A percentile compares a stretch with the other conserved stretches of the same genome.
Conservation (phyloP, 2,329 filamentous ascomycete genomes). For the Celoporthe dispersa region DNA sequence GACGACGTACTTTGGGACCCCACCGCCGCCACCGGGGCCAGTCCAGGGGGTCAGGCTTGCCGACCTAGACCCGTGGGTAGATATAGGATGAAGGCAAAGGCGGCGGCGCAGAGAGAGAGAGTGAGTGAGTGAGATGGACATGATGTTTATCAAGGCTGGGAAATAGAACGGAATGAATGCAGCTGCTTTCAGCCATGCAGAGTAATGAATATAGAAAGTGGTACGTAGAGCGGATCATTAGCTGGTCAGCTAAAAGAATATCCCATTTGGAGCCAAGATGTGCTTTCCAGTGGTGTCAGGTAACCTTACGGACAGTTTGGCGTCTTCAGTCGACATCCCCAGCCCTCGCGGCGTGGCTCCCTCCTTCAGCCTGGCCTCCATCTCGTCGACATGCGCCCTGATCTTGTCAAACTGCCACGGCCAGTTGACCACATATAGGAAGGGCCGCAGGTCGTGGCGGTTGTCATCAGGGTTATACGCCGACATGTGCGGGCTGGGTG, state of each 20-base stretch:
- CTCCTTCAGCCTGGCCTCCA: slow-evolving; percentile 38
- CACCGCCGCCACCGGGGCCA: not conserved
- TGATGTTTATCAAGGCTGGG: not conserved
- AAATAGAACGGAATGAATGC: not conserved
- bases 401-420: slow-evolving; percentile 50
- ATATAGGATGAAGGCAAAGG: not conserved
- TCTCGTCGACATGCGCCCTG: slow-evolving; percentile 39
- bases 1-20: not conserved
- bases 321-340: slow-evolving; percentile 20
- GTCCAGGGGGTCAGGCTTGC: not conserved
- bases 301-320: not conserved
- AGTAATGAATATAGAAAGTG: not conserved
- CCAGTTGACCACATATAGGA: slow-evolving; percentile 45
- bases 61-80: not conserved
- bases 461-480: slow-evolving; percentile 47
- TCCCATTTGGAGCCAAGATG: not conserved
- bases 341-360: not conserved
- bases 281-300: not conserved
- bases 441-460: slow-evolving; percentile 45
- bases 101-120: too few relatives aligned
- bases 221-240: not conserved
- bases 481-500: slow-evolving; percentile 56
- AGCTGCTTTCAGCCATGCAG: not conserved
- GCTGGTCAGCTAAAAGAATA: not conserved
- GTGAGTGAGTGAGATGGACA: not conserved